Base-by-base conservation (phyloP, 192 early-diverging fungal species). In the Irineochytrium annulatum region DNA sequence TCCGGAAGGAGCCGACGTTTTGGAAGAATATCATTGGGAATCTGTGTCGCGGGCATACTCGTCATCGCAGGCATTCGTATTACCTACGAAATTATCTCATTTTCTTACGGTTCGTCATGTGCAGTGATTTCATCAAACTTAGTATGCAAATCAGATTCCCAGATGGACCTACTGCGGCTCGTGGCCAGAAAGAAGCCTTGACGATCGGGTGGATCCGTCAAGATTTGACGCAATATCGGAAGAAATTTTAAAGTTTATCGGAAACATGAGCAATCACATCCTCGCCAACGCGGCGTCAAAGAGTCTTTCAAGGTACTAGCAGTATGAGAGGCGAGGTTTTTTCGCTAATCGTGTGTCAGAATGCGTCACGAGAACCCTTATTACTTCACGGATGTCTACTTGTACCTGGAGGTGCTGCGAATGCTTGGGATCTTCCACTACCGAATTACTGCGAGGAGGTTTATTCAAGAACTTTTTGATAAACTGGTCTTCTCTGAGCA, bases 251-350 rank as follows among this genome's bases (percentile, higher is more conserved):
- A 79, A 78, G 62, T 73, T 73, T 22, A 79, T 91, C 43, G 87
- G 88, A 37, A 89, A 89, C 63, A 73, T 93, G 53, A 84, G 84
- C 43, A 93, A 93, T 55, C 86, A 91, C 59, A 90, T 93, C 62
- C 66, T 92, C 28, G 84, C 88, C 4, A 87, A 83, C 53, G 83
- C 79, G n/a, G 88, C 89, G 1, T 88, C 87, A 24, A 87, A 84
- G 48, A 76, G 76, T 24, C 58, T 93, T 4, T 75, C 82, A 39
- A 84, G 74, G 82, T 87, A 77, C 27, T n/a, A n/a, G n/a, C n/a
- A n/a, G n/a, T n/a, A n/a, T n/a, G n/a, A n/a, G n/a, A n/a, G n/a
- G n/a, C n/a, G n/a, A n/a, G n/a, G n/a, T n/a, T n/a, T n/a, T n/a
- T n/a, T n/a, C n/a, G n/a, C n/a, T 26, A 16, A 3, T 59, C 28